Conservation (phyloP, 2,329 filamentous ascomycete species). For the Cladophialophora exuberans region DNA sequence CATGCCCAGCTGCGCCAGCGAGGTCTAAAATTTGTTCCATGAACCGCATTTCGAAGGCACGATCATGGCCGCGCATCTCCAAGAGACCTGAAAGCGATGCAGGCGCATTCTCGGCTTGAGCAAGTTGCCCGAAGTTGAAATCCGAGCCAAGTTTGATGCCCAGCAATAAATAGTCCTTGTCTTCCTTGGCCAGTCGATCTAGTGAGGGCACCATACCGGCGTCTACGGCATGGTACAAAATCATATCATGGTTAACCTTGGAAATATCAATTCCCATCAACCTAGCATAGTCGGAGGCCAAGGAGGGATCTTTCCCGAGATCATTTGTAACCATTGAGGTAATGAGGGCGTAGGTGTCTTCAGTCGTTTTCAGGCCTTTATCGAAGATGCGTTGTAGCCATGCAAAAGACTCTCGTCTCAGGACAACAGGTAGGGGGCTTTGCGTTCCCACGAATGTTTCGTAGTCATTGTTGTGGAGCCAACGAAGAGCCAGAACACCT, state of each 20-base stretch:
- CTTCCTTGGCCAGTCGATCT: conserved; percentile 27
- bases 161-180: conserved; percentile 35
- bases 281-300: conserved; percentile 33
- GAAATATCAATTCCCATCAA: conserved; percentile 15
- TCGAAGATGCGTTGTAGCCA: conserved; percentile 33
- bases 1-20: conserved; percentile 40
- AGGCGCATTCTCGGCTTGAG: conserved; percentile 43
- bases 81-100: conserved; percentile 36
- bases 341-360: conserved; percentile 38
- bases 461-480: conserved; percentile 42
- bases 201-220: conserved; percentile 36
- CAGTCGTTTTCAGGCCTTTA: conserved; percentile 19
- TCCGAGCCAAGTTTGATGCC: conserved; percentile 41
- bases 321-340: conserved; percentile 43
- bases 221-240: conserved; percentile 37
- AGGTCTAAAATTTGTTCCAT: conserved; percentile 45
- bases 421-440: conserved; percentile 22
- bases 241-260: conserved; percentile 39
- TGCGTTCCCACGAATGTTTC: conserved; percentile 38
- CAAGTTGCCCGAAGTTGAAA: conserved; percentile 45
- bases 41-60: conserved; percentile 40
- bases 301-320: conserved; percentile 42
- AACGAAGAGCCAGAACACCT: conserved; percentile 43
- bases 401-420: conserved; percentile 37
- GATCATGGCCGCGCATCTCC: conserved; percentile 33